Base-by-base conservation (phyloP, 495 filamentous ascomycete species). In the Aspergillus biplanus region DNA sequence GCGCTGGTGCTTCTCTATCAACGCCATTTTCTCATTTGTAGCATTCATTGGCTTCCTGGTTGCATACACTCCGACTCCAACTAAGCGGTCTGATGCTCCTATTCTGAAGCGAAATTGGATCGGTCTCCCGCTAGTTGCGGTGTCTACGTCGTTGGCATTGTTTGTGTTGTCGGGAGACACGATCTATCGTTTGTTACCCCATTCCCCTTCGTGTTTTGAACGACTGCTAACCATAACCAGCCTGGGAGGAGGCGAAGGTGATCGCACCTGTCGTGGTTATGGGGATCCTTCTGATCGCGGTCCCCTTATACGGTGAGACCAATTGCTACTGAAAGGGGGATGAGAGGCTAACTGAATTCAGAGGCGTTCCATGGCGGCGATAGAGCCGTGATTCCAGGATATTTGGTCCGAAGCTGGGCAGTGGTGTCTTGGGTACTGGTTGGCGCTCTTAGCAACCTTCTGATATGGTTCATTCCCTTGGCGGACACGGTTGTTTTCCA, bases 21-120 rank as follows among this genome's bases (percentile, higher is more conserved):
- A 47, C 32, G 56, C 56, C 16, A 58, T 58, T 21, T 58, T 58
- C 5, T 58, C 56, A 8, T 58, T 58, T 18, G 15, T 48, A 4
- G n/a, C 56, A 1, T 27, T 58, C 1, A 27, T 47, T 13, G 56
- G 56, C 5, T 33, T 58, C 7, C 16, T 44, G 11, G 32, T 32
- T 39, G 56, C 56, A 6, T 58, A 58, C 56, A 7, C 7, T 9
- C 56, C 56, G 6, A 39, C 6, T 6, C 35, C 35, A 39, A 6
- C 12, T 6, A 39, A 39, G 35, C 35, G 6, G 35, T 39, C 6
- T 39, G 12, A 6, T 39, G 35, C 35, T 12, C 35, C 35, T 6
- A 39, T 39, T 12, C 35, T 39, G 6, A 39, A 6, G 35, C 6
- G 35, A 39, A 39, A 39, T 12, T 39, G 35, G 35, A 39, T 39